Percentiles rank a stretch among this genome's conserved stretches.
Evolutionary conservation across 2,329 filamentous ascomycete species (phyloP).

Genomic region (Fusarium pininemorale): DNA sequence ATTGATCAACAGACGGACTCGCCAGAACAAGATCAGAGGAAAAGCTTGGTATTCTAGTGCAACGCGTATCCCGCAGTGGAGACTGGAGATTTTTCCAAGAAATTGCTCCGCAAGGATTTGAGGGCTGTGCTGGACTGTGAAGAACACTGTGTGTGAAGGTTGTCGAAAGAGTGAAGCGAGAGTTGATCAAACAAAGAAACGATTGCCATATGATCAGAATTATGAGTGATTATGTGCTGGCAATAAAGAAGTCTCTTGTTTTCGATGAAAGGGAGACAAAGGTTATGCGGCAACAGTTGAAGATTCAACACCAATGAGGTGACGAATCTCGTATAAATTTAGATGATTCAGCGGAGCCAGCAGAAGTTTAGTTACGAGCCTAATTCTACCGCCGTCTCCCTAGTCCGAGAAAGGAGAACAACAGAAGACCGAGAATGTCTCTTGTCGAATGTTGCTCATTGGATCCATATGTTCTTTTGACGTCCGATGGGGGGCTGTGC

Average conservation of each 20-base stretch:
- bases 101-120: constrained; percentile 28
- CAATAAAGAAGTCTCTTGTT: neutral
- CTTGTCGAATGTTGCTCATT: constrained; percentile 10
- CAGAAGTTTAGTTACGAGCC: constrained; percentile 34
- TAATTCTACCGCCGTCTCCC: constrained; percentile 24
- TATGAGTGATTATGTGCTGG: neutral
- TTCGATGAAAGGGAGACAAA: neutral
- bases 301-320: neutral
- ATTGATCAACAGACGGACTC: constrained; percentile 30
- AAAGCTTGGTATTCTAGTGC: constrained; percentile 40
- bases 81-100: constrained; percentile 32
- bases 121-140: constrained; percentile 21
- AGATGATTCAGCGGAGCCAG: constrained; percentile 13
- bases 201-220: constrained; percentile 12
- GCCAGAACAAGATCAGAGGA: constrained; percentile 28
- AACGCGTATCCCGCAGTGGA: constrained; percentile 32
- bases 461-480: constrained; percentile 19
- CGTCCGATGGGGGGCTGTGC: constrained; percentile 25
- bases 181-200: constrained; percentile 22
- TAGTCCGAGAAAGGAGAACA: constrained; percentile 6
- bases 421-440: neutral
- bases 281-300: neutral
- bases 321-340: constrained; percentile 19
- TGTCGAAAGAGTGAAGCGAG: neutral
- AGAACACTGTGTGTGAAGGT: constrained; percentile 23